Percentiles rank a stretch among this genome's conserved stretches.
Conservation (phyloP, 2,329 filamentous ascomycete genomes). For the Beauveria sp. region DNA sequence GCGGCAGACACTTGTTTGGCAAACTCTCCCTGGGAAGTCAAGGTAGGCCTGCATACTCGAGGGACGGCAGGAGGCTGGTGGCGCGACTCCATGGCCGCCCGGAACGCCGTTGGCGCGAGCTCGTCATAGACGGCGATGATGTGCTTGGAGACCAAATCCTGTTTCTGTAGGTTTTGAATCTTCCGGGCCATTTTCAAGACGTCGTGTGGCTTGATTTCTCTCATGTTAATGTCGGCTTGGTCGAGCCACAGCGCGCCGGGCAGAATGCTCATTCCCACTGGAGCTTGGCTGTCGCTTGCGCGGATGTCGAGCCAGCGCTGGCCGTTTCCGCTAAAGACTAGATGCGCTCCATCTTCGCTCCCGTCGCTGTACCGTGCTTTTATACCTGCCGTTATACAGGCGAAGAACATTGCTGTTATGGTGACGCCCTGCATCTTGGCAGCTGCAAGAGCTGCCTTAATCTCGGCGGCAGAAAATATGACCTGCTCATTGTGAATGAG, state of each 20-base stretch:
- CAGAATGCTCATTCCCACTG: not conserved
- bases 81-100: not conserved
- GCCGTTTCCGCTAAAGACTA: not conserved
- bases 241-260: constrained; percentile 1
- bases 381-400: not conserved
- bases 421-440: not conserved
- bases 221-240: not conserved
- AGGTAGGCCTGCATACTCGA: not conserved
- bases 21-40: constrained; percentile 1
- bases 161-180: not conserved
- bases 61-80: not conserved
- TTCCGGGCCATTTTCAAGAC: not conserved
- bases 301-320: not conserved
- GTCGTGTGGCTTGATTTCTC: no score
- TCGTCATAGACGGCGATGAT: not conserved
- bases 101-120: not conserved
- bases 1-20: not conserved
- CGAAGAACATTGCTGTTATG: not conserved
- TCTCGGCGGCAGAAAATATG: not conserved
- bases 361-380: not conserved
- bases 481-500: not conserved
- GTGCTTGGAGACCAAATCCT: not conserved
- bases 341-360: not conserved
- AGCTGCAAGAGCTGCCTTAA: not conserved
- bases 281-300: not conserved